A percentile compares a stretch with the other conserved stretches of the same genome.
Conservation (phyloP, 768 basidiomycete genomes). For the Leucocoprinus sp. region DNA sequence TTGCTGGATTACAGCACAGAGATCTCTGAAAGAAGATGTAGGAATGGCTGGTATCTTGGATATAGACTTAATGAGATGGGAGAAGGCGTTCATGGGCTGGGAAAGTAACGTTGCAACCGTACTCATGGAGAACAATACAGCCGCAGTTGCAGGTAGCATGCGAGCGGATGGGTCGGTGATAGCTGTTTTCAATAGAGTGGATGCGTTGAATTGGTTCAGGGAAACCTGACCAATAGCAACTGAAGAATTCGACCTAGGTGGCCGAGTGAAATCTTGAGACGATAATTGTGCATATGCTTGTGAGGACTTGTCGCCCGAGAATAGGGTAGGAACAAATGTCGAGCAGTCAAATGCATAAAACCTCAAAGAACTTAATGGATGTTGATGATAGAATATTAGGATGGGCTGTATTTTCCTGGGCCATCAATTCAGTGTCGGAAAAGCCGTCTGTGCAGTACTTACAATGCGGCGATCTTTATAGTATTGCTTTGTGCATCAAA, state of each 20-base stretch:
- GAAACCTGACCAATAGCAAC: conserved; percentile 1
- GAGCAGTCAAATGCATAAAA: conserved; percentile 49
- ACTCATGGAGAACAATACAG: conserved; percentile 8
- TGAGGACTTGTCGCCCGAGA: neutral
- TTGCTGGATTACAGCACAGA: conserved; percentile 38
- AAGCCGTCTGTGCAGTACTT: conserved; percentile 12
- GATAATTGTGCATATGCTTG: neutral
- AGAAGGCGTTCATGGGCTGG: conserved; percentile 3
- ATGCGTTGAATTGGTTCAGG: conserved; percentile 9
- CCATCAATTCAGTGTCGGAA: neutral
- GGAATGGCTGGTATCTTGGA: neutral
- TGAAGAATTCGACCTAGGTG: neutral
- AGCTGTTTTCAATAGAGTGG: conserved; percentile 1
- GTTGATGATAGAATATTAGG: conserved; percentile 46
- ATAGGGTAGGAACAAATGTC: conserved; percentile 14
- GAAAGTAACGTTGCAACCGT: conserved; percentile 4
- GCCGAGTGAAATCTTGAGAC: conserved; percentile 8
- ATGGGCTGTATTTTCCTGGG: conserved; percentile 13
- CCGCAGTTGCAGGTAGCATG: conserved; percentile 7
- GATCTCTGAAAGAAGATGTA: neutral
- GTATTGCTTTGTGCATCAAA: conserved; percentile 14
- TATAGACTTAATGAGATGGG: neutral
- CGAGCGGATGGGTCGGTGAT: conserved; percentile 4
- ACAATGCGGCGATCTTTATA: conserved; percentile 14
- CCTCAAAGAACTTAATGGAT: conserved; percentile 46